Percentiles rank a stretch among this genome's conserved stretches.
Evolutionary conservation across 352 stramenopile genomes (phyloP).

Genomic region (Globisporangium camurandrum): DNA sequence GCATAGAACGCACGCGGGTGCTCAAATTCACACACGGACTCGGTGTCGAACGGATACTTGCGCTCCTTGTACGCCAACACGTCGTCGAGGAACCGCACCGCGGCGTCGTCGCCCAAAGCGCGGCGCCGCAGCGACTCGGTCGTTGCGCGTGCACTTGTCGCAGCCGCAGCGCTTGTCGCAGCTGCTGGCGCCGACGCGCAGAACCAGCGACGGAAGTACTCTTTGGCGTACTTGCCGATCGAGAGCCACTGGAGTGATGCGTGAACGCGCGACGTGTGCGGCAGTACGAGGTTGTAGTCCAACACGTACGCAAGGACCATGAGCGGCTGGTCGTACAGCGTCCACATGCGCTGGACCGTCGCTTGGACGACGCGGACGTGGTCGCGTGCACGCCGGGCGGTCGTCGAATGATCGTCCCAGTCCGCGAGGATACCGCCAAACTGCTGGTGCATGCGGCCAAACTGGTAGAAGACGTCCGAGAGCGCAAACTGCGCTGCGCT

Average conservation of each 20-base stretch:
- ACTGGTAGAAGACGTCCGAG: constrained; percentile 67
- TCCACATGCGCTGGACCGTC: constrained; percentile 63
- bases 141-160: no score
- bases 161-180: no score
- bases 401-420: constrained; percentile 49
- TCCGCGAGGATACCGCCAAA: constrained; percentile 61
- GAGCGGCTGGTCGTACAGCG: constrained; percentile 65
- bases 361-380: constrained; percentile 52
- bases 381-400: constrained; percentile 14
- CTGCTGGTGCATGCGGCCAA: constrained; percentile 74
- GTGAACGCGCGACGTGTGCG: constrained; percentile 37
- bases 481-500: constrained; percentile 34
- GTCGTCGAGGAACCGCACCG: constrained; percentile 62
- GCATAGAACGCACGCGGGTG: constrained; percentile 68
- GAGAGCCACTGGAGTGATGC: constrained; percentile 61
- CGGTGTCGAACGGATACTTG: constrained; percentile 66
- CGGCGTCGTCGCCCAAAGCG: constrained; percentile 43
- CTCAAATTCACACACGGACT: constrained; percentile 71
- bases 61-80: constrained; percentile 67
- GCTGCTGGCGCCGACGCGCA: constrained; percentile 16
- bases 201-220: constrained; percentile 71
- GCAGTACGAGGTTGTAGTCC: constrained; percentile 56
- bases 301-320: constrained; percentile 67
- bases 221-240: constrained; percentile 68
- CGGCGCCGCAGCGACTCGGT: no score